Conservation (phyloP, 2,329 filamentous ascomycete genomes). For the Trichoderma polysporum region DNA sequence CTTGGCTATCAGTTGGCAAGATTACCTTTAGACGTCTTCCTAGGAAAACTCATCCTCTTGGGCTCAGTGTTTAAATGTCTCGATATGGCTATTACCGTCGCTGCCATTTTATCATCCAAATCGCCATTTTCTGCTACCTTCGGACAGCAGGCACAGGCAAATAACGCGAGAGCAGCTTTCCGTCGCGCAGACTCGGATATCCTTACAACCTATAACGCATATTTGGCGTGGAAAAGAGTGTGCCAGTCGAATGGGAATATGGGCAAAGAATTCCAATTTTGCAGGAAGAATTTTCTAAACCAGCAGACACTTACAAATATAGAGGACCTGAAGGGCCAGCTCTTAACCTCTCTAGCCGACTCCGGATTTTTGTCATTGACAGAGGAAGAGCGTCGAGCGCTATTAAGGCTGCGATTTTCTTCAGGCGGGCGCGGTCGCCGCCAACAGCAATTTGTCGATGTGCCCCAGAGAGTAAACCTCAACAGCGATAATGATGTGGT, state of each 20-base stretch:
- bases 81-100: conserved; percentile 87
- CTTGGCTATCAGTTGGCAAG: conserved; percentile 84
- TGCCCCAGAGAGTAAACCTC: conserved; percentile 71
- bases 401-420: conserved; percentile 68
- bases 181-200: conserved; percentile 87
- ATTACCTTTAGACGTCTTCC: conserved; percentile 86
- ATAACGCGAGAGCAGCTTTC: conserved; percentile 75
- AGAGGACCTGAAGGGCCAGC: conserved; percentile 91
- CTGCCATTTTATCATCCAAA: conserved; percentile 90
- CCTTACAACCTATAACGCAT: conserved; percentile 91
- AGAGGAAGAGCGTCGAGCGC: conserved; percentile 65
- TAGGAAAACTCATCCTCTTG: conserved; percentile 88
- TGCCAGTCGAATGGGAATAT: conserved; percentile 63
- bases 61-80: conserved; percentile 86
- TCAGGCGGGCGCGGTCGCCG: conserved; percentile 51
- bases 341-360: conserved; percentile 81
- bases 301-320: conserved; percentile 88
- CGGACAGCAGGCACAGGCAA: conserved; percentile 77
- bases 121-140: conserved; percentile 89
- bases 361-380: conserved; percentile 78
- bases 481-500: conserved; percentile 81
- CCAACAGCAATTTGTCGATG: conserved; percentile 74
- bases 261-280: conserved; percentile 82
- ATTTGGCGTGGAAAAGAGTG: conserved; percentile 81
- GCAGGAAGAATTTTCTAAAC: conserved; percentile 89